These are phyloP conservation scores for Adansonia grandidieri DNA, from an alignment of 441 rosid species.

Conservation along the genomic window DNA sequence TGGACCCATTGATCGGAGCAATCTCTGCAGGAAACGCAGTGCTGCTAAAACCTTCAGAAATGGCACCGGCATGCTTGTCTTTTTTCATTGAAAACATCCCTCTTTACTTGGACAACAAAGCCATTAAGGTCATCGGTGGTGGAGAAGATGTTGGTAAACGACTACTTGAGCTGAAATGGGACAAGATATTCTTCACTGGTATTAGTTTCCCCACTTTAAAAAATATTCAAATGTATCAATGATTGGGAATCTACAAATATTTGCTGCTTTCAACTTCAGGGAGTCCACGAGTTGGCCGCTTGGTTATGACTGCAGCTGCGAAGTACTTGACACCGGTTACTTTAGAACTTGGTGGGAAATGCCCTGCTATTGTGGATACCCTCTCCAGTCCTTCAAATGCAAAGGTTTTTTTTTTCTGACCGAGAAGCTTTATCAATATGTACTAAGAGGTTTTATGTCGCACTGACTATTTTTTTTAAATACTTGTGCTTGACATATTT, in stretches of 20 bases:
- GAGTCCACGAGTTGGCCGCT: slow-evolving; percentile 65
- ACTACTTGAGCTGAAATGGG: slow-evolving; percentile 74
- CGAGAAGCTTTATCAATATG: too few relatives aligned
- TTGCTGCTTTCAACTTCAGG: slow-evolving; percentile 44
- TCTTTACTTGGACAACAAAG: slow-evolving; percentile 58
- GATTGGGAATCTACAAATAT: neutral
- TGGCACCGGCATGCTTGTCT: slow-evolving; percentile 62
- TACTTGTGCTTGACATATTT: too few relatives aligned
- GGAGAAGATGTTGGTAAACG: slow-evolving; percentile 53
- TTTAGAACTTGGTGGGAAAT: slow-evolving; percentile 86
- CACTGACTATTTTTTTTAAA: too few relatives aligned
- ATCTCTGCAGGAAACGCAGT: slow-evolving; percentile 86
- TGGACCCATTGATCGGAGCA: slow-evolving; percentile 89
- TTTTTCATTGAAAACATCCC: slow-evolving; percentile 61
- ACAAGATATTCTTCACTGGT: slow-evolving; percentile 96
- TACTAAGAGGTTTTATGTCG: too few relatives aligned
- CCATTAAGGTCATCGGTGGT: slow-evolving; percentile 69
- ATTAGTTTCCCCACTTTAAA: neutral
- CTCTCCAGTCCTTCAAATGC: slow-evolving; percentile 47
- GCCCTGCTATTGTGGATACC: slow-evolving; percentile 72
- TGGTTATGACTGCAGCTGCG: slow-evolving; percentile 79
- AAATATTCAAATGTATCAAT: neutral
- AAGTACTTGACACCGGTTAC: slow-evolving; percentile 82
- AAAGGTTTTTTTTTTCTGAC: slow-evolving; percentile 46
- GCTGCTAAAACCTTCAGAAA: slow-evolving; percentile 77